Evolutionary conservation across 2,329 filamentous ascomycete genomes (phyloP), one percentile per base, ranked within the genome.

Genomic region (Tolypocladium amazonense): DNA sequence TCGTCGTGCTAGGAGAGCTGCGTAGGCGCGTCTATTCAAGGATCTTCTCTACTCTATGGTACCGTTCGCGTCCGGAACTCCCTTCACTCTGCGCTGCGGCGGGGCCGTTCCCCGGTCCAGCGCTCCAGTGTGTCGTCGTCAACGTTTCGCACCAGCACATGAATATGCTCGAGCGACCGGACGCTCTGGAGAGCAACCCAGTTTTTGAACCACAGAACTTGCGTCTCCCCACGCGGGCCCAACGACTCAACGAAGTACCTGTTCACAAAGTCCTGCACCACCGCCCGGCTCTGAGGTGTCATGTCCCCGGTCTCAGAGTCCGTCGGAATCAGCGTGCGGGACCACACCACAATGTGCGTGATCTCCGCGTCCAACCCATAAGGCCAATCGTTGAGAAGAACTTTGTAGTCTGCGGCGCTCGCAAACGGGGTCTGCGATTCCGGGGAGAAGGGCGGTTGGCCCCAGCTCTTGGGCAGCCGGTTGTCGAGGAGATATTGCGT

Each of bases 321-420:
- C 3, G 88, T 88, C 30, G 88, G 81, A 62, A 97, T 87, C 18
- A 80, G 77, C 47, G 93, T 94, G 69, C 95, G 93, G 57, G 88
- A 89, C 93, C 93, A 97, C 50, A 96, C 87, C 37, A 97, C 90
- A 25, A 97, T 82, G 71, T 97, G 93, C n/a, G 87, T 79, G 65
- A 88, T 83, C 58, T 80, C 80, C 0, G 78, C 70, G 0, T 77
- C 78, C 56, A 96, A 76, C 4, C 90, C 92, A 68, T 97, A 97
- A 0, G 93, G 93, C 92, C 92, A 97, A 78, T 97, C 92, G 68
- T 97, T 97, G 70, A 86, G 79, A 53, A 96, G 77, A 57, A 96
- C 88, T 62, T 85, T 85, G 71, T 81, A 87, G 72, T 87, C 84
- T 39, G 78, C 79, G 4, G 77, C 69, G 52, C 82, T 74, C 30